Evolutionary conservation across 805 yeast species (phyloP), one percentile per base, ranked within the genome.

Genomic region (Kazachstania kunashirensis): DNA sequence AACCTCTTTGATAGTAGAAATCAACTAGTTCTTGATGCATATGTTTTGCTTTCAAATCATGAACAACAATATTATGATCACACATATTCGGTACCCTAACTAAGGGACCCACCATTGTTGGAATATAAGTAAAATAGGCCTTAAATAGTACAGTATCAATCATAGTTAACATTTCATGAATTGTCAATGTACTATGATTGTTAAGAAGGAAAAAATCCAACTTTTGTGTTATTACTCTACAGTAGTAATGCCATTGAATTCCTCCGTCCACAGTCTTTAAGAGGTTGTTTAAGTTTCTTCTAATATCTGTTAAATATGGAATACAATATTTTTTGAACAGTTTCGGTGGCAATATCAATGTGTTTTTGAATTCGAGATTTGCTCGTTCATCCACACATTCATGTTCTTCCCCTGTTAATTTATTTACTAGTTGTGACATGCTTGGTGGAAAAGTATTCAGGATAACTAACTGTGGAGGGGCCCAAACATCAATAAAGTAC

Each of bases 141-240:
- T 74, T 66, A 49, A 89, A 84, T 14, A 92, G 64, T 1, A 84
- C 68, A 0, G 95, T 81, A 51, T 89, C 98, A 2, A 92, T 71
- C 1, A 70, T 41, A 5, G 49, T 50, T 4, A 66, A 52, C 31
- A 74, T 59, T 9, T 65, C 55, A 0, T 72, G 70, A 12, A 44
- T 32, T 7, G 61, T 50, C 2, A 55, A 49, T 4, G 47, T 44
- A 20, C 64, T 59, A 40, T 53, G 53, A 14, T 55, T 46, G 37
- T 55, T 51, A 31, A 59, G 38, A 12, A 58, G 39, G 36, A 57
- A 54, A 31, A 56, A 57, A 21, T 52, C 52, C 3, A 50, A 25
- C 18, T 46, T 48, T 29, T 53, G 52, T 1, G 39, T 35, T 17
- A 56, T 49, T 10, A 31, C 23, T 15, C 55, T 36, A 18, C 42